These are phyloP conservation scores for Dactylellina drechsleri DNA, from an alignment of 2,329 filamentous ascomycete genomes.

Conservation along the genomic window DNA sequence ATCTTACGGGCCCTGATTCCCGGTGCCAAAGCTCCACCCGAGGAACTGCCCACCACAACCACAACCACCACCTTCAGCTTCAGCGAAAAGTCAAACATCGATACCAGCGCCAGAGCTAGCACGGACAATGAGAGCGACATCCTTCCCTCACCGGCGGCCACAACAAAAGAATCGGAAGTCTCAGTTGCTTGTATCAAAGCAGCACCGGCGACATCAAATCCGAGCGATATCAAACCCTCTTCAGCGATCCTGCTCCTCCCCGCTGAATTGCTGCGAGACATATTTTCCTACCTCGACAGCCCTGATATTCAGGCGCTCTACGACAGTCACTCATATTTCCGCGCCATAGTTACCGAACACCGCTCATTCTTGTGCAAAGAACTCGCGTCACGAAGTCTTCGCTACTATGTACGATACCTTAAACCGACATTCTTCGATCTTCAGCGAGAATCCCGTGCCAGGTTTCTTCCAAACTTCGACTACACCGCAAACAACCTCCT, in stretches of 20 bases:
- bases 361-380: slow-evolving; percentile 42
- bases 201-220: too few relatives aligned
- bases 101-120: background rate
- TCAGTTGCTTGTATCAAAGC: too few relatives aligned
- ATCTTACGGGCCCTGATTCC: slow-evolving; percentile 31
- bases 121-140: too few relatives aligned
- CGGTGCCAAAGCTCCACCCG: slow-evolving; percentile 19
- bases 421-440: slow-evolving; percentile 41
- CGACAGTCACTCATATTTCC: slow-evolving; percentile 39
- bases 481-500: background rate
- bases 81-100: background rate
- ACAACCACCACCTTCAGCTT: too few relatives aligned
- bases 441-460: slow-evolving; percentile 30
- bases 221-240: too few relatives aligned
- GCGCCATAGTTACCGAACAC: slow-evolving; percentile 37
- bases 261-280: slow-evolving; percentile 42
- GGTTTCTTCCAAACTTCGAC: slow-evolving; percentile 13
- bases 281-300: slow-evolving; percentile 43
- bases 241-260: slow-evolving; percentile 36
- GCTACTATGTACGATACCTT: slow-evolving; percentile 41
- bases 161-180: too few relatives aligned
- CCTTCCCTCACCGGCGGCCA: too few relatives aligned
- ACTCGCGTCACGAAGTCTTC: slow-evolving; percentile 37
- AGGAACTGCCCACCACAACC: slow-evolving; percentile 4
- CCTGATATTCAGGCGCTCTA: slow-evolving; percentile 26